Evolutionary conservation across 106 monocot species (phyloP), one percentile per base, ranked within the genome.

Genomic region (Ottelia alismoides): DNA sequence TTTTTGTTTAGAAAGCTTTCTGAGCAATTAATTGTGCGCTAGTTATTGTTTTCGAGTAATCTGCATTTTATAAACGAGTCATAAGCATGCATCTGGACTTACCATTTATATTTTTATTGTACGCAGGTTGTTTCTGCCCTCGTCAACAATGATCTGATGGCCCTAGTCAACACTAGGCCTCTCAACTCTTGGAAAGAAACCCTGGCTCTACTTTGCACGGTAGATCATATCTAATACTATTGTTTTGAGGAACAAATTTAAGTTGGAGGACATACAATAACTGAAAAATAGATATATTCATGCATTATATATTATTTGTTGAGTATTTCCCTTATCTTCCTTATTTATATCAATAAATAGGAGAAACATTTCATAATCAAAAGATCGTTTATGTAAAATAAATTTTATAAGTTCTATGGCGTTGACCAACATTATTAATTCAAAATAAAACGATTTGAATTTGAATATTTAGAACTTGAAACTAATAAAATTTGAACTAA

Each of bases 121-220:
- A n/a, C n/a, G n/a, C 82, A 99, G 98, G 83, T 90, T 70, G 70
- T 99, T 57, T 79, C 77, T 63, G 98, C 98, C n/a, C 77, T 99
- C 72, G 98, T 79, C n/a, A 81, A 51, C 28, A 99, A 99, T 75
- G 90, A 99, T 80, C 73, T 99, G 25, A 77, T 85, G 76, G 71
- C 65, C 48, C 79, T 99, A 54, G 83, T 99, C 22, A 86, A 69
- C 50, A 73, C 82, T 17, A 76, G 98, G 53, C 98, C 98, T 14
- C 60, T 90, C 20, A 70, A 58, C 45, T 80, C 72, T 1, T 99
- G 98, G 98, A 99, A 83, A 65, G 98, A 99, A 65, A 99, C 90
- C 44, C 78, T 99, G 44, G 98, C 90, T 63, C 82, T 99, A 48
- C 70, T 99, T 23, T 99, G 98, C 76, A 90, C 98, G 27, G 98